Conservation (phyloP, 176 grass and related monocot species). For the Raddia guianensis region DNA sequence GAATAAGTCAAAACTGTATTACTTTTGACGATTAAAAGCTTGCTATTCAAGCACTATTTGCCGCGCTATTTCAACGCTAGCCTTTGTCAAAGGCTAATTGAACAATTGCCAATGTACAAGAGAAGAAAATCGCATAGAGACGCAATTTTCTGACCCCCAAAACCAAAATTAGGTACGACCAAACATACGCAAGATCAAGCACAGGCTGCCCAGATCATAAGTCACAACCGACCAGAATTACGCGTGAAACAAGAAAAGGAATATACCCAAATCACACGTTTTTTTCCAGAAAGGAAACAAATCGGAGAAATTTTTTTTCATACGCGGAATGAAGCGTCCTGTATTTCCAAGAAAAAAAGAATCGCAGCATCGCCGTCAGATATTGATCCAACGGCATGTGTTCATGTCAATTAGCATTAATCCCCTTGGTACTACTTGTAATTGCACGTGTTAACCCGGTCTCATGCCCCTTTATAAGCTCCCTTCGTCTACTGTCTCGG, state of each 20-base stretch:
- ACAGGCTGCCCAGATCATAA: not conserved
- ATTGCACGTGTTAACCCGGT: not conserved
- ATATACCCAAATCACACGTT: not conserved
- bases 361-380: not conserved
- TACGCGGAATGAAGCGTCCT: not conserved
- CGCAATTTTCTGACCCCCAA: not conserved
- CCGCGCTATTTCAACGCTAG: not conserved
- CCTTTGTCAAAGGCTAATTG: not conserved
- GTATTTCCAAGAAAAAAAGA: not conserved
- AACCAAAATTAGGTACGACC: constrained; percentile 12
- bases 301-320: not conserved
- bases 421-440: not conserved
- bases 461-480: constrained; percentile 47
- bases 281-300: not conserved
- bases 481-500: constrained; percentile 22
- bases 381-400: constrained; percentile 27
- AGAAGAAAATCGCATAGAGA: not conserved
- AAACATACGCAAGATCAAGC: not conserved
- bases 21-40: too few relatives aligned
- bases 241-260: not conserved
- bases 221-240: not conserved
- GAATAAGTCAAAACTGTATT: too few relatives aligned
- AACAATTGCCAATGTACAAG: not conserved
- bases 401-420: not conserved
- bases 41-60: not conserved